Base-by-base conservation (phyloP, 2,329 filamentous ascomycete species). In the Alternaria arbusti region DNA sequence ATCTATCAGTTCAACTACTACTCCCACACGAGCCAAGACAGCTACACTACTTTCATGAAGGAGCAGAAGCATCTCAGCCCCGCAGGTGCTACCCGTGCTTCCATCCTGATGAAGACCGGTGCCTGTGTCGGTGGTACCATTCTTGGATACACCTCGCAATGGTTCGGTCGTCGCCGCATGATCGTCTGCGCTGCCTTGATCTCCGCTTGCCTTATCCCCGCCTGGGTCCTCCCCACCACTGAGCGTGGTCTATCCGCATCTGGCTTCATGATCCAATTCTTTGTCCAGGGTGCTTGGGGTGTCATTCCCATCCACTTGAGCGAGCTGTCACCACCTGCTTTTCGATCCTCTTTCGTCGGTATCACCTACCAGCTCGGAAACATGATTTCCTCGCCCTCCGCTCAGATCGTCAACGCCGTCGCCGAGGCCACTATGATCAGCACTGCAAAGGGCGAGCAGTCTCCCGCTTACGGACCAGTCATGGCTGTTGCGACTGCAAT, bases 401-500 rank as follows among this genome's bases (percentile, higher is more conserved):
- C 91, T 0, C 91, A 94, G 77, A 94, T 94, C 51, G 89, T 94
- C 74, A 93, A 93, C 64, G 90, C 89, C 12, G 85, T 94, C 54
- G 85, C 91, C 1, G 90, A 94, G 73, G 63, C 63, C 5, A 70
- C 69, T 15, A 70, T 72, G 36, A 82, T 93, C 49, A 87, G 79
- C 0, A 83, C 85, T 44, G 74, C 75, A 6, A 81, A 83, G 10
- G 90, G 91, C 4, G 77, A 88, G 59, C 77, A 75, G 4, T 90
- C 88, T 1, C 87, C 91, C 54, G 90, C 90, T 0, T 94, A 94
- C 69, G 91, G 91, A 0, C 91, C 89, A 0, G 87, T 87, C 15
- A 94, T 93, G 91, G 91, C 86, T 12, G 83, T 93, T 59, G 91
- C 89, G 4, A 94, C 91, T 3, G 91, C 89, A 2, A 94, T 94